Conservation (phyloP, 2,329 filamentous ascomycete genomes). For the Alternaria alternata region DNA sequence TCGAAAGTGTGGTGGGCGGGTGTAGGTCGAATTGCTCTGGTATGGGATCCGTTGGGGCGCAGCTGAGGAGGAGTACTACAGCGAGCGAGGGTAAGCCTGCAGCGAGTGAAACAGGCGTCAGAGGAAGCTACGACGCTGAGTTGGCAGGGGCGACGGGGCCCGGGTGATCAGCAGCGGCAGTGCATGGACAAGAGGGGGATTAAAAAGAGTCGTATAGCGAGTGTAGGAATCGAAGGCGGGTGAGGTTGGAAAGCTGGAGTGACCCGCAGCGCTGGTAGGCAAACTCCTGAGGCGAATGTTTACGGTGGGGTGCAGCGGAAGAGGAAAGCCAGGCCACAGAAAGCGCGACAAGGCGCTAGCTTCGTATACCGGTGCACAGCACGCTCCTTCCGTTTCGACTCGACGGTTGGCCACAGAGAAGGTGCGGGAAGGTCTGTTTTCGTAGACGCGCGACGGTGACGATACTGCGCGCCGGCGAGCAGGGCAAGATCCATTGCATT, state of each 20-base stretch:
- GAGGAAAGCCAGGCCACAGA: slow-evolving; percentile 12
- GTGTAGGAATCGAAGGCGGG: slow-evolving; percentile 21
- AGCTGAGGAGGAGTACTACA: slow-evolving; percentile 19
- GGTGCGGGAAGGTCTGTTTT: slow-evolving; percentile 2
- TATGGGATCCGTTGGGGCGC: not conserved
- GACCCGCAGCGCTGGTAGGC: slow-evolving; percentile 13
- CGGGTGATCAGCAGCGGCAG: slow-evolving; percentile 15
- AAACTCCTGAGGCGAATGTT: slow-evolving; percentile 26
- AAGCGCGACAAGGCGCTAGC: slow-evolving; percentile 20
- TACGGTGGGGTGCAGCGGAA: slow-evolving; percentile 19
- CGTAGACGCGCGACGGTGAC: slow-evolving; percentile 8
- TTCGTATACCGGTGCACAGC: slow-evolving; percentile 23
- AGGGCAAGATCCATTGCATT: slow-evolving; percentile 18
- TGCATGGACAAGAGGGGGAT: slow-evolving; percentile 6
- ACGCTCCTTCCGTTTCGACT: slow-evolving; percentile 16
- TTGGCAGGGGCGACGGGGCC: slow-evolving; percentile 27
- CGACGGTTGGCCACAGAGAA: slow-evolving; percentile 10
- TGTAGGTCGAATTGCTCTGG: not conserved
- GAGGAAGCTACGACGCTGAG: slow-evolving; percentile 23
- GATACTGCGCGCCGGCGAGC: slow-evolving; percentile 1
- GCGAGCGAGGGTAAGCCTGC: slow-evolving; percentile 27
- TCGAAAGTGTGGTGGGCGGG: not conserved
- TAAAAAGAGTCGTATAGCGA: slow-evolving; percentile 17
- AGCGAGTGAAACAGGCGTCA: slow-evolving; percentile 29
- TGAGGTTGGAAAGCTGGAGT: slow-evolving; percentile 4